phyloP scores from a whole-genome alignment of 805 yeast species.

The Lipomyces sp. region DNA sequence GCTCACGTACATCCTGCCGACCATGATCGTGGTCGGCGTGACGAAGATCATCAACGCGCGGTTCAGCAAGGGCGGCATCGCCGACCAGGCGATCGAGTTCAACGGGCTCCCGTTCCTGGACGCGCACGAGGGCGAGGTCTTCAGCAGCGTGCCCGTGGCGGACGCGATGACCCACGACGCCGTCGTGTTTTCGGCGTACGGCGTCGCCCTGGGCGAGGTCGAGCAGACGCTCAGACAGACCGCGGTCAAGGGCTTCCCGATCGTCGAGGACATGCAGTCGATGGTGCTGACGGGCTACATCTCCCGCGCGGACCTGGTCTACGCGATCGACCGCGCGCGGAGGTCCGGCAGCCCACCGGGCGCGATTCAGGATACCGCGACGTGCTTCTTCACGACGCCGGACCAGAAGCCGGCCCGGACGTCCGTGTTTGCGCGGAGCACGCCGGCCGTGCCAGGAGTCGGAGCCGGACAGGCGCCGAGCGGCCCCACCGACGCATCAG shows the following conservation, averaged over 20 bases:
- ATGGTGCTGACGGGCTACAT: constrained; percentile 38
- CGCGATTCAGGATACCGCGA: not conserved
- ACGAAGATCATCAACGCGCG: constrained; percentile 76
- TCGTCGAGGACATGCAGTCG: constrained; percentile 36
- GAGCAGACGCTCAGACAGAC: constrained; percentile 25
- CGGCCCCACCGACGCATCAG: not conserved
- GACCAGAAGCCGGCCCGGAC: constrained; percentile 14
- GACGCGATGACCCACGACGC: constrained; percentile 59
- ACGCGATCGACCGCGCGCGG: constrained; percentile 24
- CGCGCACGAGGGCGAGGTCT: constrained; percentile 62
- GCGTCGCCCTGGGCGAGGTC: constrained; percentile 31
- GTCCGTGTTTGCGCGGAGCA: not conserved
- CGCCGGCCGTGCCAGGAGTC: not conserved
- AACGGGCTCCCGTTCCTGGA: constrained; percentile 83
- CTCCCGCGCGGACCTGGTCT: constrained; percentile 33
- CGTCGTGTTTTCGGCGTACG: constrained; percentile 23
- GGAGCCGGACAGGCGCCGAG: not conserved
- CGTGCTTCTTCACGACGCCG: constrained; percentile 26
- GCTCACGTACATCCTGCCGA: constrained; percentile 81
- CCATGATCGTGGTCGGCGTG: constrained; percentile 91
- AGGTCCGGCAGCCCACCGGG: not conserved
- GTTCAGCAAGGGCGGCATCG: constrained; percentile 84
- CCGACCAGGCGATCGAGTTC: constrained; percentile 87
- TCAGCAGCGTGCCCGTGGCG: constrained; percentile 49
- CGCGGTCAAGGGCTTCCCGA: constrained; percentile 39